Evolutionary conservation across 129 eudicot genomes (phyloP).

Genomic region (Erigeron canadensis): DNA sequence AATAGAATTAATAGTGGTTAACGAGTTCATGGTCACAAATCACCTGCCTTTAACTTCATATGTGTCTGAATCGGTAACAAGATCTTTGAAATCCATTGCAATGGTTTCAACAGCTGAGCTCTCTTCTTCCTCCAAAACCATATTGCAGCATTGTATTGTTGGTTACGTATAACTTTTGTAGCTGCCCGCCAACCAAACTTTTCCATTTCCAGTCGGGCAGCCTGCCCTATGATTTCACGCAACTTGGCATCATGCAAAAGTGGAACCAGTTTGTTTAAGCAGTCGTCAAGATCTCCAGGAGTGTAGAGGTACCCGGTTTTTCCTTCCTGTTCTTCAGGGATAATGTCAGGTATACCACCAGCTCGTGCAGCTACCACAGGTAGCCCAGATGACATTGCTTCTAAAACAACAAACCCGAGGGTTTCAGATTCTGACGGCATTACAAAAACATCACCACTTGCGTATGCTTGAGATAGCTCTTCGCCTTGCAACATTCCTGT

Average conservation of each 20-base stretch:
- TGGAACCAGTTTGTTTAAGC: constrained; percentile 73
- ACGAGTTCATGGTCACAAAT: constrained; percentile 23
- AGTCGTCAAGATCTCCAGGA: constrained; percentile 90
- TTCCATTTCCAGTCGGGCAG: constrained; percentile 92
- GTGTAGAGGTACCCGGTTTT: constrained; percentile 75
- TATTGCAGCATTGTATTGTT: constrained; percentile 81
- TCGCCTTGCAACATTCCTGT: constrained; percentile 92
- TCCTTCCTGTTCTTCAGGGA: constrained; percentile 84
- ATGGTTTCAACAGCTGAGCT: constrained; percentile 55
- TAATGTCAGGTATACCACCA: constrained; percentile 88
- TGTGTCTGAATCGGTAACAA: constrained; percentile 31
- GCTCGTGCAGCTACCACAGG: constrained; percentile 97
- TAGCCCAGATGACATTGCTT: constrained; percentile 98
- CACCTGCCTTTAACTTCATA: constrained; percentile 43
- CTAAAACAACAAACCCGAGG: constrained; percentile 86
- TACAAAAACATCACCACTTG: constrained; percentile 89
- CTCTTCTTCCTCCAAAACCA: constrained; percentile 96
- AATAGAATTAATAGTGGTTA: constrained; percentile 8
- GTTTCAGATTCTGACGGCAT: constrained; percentile 99
- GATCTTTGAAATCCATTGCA: constrained; percentile 63
- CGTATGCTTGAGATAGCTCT: constrained; percentile 95
- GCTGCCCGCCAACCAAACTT: constrained; percentile 99
- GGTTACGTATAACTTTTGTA: constrained; percentile 73
- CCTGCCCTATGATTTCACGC: constrained; percentile 70
- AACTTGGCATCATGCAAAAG: constrained; percentile 51